Conservation (phyloP, 2,329 filamentous ascomycete genomes). For the Colletotrichum sp. region DNA sequence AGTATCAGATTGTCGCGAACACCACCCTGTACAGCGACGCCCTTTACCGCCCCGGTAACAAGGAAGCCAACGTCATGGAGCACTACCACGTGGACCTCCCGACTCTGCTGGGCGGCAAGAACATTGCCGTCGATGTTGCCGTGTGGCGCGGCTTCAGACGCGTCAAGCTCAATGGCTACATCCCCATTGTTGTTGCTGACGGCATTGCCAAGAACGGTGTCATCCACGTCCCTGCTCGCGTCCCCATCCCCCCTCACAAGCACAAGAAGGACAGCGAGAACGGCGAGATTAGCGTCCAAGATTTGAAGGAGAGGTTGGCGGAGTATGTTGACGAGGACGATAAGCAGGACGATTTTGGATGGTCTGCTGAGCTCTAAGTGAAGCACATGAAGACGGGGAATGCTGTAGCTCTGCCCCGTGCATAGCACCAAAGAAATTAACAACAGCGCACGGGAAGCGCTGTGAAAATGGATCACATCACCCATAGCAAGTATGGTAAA, state of each 20-base stretch:
- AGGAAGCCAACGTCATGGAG: conserved; percentile 39
- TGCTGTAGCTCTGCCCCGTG: neutral
- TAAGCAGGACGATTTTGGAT: neutral
- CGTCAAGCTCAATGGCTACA: conserved; percentile 78
- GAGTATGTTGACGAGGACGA: conserved; percentile 43
- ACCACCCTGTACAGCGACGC: conserved; percentile 85
- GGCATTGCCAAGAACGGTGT: conserved; percentile 80
- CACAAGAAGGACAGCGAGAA: conserved; percentile 37
- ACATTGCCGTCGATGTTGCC: conserved; percentile 73
- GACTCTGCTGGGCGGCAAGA: conserved; percentile 71
- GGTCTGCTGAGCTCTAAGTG: conserved; percentile 12
- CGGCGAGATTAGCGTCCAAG: conserved; percentile 62
- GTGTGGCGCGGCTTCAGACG: conserved; percentile 70
- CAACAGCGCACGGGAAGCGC: neutral
- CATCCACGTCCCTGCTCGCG: conserved; percentile 74
- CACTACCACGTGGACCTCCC: conserved; percentile 74
- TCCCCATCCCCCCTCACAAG: conserved; percentile 78
- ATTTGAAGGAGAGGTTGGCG: conserved; percentile 61
- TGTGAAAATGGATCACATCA: neutral
- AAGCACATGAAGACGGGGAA: neutral
- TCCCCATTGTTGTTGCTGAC: conserved; percentile 70
- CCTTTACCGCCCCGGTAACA: conserved; percentile 61
- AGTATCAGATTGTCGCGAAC: conserved; percentile 79
- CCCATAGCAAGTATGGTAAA: neutral
- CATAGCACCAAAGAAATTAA: neutral